Evolutionary conservation across 2,329 filamentous ascomycete species (phyloP).

Genomic region (Colletotrichum sp.): DNA sequence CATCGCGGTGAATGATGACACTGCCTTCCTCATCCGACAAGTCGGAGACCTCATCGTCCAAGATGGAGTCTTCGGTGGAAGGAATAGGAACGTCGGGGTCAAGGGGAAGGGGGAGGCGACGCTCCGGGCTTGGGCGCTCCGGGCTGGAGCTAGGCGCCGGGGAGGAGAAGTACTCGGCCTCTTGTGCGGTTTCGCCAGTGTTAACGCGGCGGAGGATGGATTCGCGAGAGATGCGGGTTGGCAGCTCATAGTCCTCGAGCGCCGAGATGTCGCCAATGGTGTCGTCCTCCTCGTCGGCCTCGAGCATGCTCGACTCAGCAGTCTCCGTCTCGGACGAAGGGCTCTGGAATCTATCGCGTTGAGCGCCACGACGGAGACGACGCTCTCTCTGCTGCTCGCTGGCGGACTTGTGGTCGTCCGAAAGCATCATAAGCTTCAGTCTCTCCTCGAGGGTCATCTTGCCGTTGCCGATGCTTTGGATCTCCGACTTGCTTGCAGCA

Average conservation of each 20-base stretch:
- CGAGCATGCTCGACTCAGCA: slow-evolving; percentile 28
- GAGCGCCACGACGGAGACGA: slow-evolving; percentile 67
- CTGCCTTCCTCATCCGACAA: slow-evolving; percentile 58
- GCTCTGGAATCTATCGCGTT: slow-evolving; percentile 56
- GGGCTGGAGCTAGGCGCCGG: slow-evolving; percentile 64
- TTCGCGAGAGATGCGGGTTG: slow-evolving; percentile 86
- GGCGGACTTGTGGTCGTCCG: slow-evolving; percentile 67
- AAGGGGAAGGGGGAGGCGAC: slow-evolving; percentile 61
- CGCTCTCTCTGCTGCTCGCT: slow-evolving; percentile 72
- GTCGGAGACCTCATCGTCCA: slow-evolving; percentile 42
- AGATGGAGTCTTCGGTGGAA: slow-evolving; percentile 75
- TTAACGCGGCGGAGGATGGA: slow-evolving; percentile 91
- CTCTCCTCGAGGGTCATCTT: slow-evolving; percentile 88
- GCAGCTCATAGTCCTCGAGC: slow-evolving; percentile 69
- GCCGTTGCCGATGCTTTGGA: slow-evolving; percentile 74
- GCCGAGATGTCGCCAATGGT: slow-evolving; percentile 64
- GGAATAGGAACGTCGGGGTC: slow-evolving; percentile 93
- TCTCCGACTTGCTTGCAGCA: slow-evolving; percentile 75
- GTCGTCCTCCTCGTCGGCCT: slow-evolving; percentile 61
- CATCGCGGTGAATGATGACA: slow-evolving; percentile 72
- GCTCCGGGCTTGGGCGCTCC: slow-evolving; percentile 46
- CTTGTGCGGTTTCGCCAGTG: slow-evolving; percentile 56
- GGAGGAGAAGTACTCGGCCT: slow-evolving; percentile 69
- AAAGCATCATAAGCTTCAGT: slow-evolving; percentile 87
- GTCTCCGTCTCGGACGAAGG: slow-evolving; percentile 44